phyloP scores from a whole-genome alignment of 257 asterid genomes.

The Eustoma russellianum region DNA sequence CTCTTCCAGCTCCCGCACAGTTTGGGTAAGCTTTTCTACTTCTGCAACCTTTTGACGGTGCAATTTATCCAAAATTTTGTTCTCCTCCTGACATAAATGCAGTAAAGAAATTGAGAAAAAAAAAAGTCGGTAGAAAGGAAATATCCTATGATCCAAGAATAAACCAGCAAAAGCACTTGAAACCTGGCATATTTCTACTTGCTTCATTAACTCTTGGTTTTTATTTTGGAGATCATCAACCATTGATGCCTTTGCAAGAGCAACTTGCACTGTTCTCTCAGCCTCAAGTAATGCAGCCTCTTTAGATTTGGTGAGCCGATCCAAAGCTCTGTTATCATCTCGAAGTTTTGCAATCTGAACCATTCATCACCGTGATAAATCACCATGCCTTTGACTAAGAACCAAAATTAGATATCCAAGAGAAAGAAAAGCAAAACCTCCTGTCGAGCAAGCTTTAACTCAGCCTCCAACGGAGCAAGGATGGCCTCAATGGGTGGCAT shows the following conservation, averaged over 20 bases:
- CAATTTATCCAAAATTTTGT: conserved; percentile 87
- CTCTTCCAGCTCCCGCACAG: conserved; percentile 97
- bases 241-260: conserved; percentile 95
- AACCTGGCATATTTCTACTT: conserved; percentile 96
- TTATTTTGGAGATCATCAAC: conserved; percentile 98
- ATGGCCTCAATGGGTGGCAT: conserved; percentile 99
- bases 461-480: conserved; percentile 96
- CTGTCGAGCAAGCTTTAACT: conserved; percentile 89
- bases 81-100: conserved; percentile 61
- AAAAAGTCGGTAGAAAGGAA: too few relatives aligned
- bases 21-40: conserved; percentile 95
- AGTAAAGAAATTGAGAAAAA: neutral
- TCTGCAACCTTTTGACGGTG: conserved; percentile 97
- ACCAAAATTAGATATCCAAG: conserved; percentile 8
- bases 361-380: neutral
- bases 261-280: conserved; percentile 88
- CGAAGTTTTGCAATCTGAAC: conserved; percentile 83
- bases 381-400: too few relatives aligned
- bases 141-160: conserved; percentile 1
- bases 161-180: conserved; percentile 5
- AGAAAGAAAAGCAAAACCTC: conserved; percentile 45
- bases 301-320: conserved; percentile 92
- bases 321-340: conserved; percentile 94
- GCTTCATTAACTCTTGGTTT: conserved; percentile 95
- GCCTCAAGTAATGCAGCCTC: conserved; percentile 96